Base-by-base conservation (phyloP, 2,329 filamentous ascomycete species). In the Aspergillus pseudoterreus region DNA sequence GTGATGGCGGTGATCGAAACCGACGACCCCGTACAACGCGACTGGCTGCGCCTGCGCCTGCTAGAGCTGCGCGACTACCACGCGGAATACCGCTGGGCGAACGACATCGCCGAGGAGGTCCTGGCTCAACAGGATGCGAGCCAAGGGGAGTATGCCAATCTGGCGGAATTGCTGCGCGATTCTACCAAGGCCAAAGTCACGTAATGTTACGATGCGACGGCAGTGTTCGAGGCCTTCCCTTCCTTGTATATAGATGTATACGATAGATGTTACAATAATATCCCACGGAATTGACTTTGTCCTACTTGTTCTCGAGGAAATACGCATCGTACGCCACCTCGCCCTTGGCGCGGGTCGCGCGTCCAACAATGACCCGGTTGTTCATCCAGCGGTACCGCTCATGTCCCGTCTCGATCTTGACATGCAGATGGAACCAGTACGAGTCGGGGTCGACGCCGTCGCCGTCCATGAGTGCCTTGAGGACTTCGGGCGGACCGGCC, bases 1-100 rank as follows among this genome's bases (percentile, higher is more conserved):
- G 44, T 70, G 4, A 68, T 71, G 59, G 69, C 66, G 0, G 41
- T 63, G 27, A 62, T 71, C 36, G 67, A 69, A 43, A 70, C 66
- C 1, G 57, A 61, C 1, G 61, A 71, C 42, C 41, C 47, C 0
- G 52, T 55, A 0, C 62, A 69, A 21, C 67, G 62, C 8, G 58
- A 58, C 1, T 71, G 68, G 69, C 50, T 70, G 1, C 59, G 61
- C 15, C 57, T 67, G 21, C 62, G 68, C 11, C 51, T 71, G 10
- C 53, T 54, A 3, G 66, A 68, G 22, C 33, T 69, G 15, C 61
- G 61, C 6, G 50, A 58, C 10, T 61, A 58, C 15, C 62, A 70
- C 43, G 66, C 64, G 4, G 67, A 68, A 45, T 65, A 62, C 42
- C 39, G 47, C 1, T 69, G 66, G 66, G 64, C 60, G 2, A 63